Percentiles rank a stretch among this genome's conserved stretches.
These are phyloP conservation scores for Byssothecium circinans DNA, from an alignment of 2,329 filamentous ascomycete species.

Conservation along the genomic window DNA sequence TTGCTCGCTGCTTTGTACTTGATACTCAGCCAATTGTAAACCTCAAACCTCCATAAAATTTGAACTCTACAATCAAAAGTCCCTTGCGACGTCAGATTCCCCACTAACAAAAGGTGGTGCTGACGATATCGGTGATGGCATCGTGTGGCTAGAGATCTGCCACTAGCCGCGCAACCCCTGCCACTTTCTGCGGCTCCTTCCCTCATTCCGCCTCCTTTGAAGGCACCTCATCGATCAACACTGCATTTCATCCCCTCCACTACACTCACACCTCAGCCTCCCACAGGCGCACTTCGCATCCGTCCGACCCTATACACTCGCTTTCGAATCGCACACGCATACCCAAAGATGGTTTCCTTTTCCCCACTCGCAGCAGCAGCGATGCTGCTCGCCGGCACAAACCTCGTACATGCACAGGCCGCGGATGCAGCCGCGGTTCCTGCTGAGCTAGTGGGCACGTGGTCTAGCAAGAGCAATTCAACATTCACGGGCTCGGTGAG, in stretches of 20 bases:
- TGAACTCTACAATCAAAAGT: too few relatives aligned
- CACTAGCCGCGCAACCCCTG: conserved; percentile 20
- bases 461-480: conserved; percentile 70
- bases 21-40: too few relatives aligned
- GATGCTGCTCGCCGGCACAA: conserved; percentile 34
- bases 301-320: conserved; percentile 16
- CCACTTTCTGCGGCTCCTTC: conserved; percentile 12
- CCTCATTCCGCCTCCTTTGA: conserved; percentile 21
- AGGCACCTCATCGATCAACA: conserved; percentile 15
- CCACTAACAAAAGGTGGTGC: conserved; percentile 2
- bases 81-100: not conserved
- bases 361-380: conserved; percentile 20
- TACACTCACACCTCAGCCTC: conserved; percentile 1
- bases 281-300: conserved; percentile 48
- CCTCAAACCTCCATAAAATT: too few relatives aligned
- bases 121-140: conserved; percentile 15
- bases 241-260: conserved; percentile 4
- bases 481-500: conserved; percentile 69
- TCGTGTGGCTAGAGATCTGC: conserved; percentile 29
- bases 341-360: conserved; percentile 17
- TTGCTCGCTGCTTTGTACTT: too few relatives aligned
- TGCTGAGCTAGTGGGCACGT: conserved; percentile 65
- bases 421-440: conserved; percentile 30
- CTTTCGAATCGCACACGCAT: conserved; percentile 13
- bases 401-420: conserved; percentile 45